Conservation (phyloP, 2,329 filamentous ascomycete genomes). For the Chaetomium strumarium region DNA sequence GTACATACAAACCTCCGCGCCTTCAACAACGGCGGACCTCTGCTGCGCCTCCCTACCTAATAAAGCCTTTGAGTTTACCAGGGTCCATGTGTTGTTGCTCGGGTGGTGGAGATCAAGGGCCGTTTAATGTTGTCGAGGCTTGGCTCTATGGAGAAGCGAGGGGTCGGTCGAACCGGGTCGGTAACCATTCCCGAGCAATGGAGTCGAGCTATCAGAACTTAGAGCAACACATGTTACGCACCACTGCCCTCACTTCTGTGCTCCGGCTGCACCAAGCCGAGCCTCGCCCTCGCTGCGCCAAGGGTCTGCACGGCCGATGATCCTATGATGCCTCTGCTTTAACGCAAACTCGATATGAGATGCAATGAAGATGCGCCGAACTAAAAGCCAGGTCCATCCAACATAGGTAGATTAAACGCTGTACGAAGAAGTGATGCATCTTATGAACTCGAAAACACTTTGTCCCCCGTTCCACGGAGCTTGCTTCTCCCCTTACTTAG, state of each 20-base stretch:
- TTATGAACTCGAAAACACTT: conserved; percentile 61
- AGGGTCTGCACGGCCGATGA: too few species aligned
- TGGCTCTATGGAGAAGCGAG: background rate
- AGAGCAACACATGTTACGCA: too few species aligned
- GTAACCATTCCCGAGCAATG: too few species aligned
- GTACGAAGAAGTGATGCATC: background rate
- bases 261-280: too few species aligned
- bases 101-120: background rate
- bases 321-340: too few species aligned
- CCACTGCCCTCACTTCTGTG: too few species aligned
- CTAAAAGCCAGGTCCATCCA: background rate
- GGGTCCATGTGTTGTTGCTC: background rate
- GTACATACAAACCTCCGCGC: too few species aligned
- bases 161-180: background rate
- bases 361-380: background rate
- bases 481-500: conserved; percentile 88
- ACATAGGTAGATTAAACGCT: background rate
- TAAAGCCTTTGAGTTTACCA: background rate
- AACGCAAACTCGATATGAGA: too few species aligned
- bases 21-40: too few species aligned
- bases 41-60: background rate
- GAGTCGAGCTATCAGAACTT: too few species aligned
- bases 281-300: too few species aligned
- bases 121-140: background rate
- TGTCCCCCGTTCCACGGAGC: conserved; percentile 67